Base-by-base conservation (phyloP, 163 green algal species). In the Scenedesmus sp. region DNA sequence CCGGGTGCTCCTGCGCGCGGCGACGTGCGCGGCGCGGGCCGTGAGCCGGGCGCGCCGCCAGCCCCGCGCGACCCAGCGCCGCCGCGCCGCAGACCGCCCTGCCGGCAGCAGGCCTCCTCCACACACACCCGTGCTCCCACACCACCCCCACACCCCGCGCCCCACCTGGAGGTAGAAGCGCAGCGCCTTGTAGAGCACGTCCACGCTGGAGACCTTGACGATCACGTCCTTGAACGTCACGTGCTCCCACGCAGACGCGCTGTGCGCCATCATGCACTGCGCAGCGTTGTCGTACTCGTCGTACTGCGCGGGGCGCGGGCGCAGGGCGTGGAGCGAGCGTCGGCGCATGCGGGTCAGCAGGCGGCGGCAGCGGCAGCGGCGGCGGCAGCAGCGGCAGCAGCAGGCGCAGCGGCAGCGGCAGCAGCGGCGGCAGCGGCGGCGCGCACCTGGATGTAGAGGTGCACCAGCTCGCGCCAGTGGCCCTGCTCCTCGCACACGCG, bases 251-350 rank as follows among this genome's bases (percentile, higher is more conserved):
- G 96, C 96, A 18, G 93, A 85, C 15, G 92, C 86, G 42, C 91
- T 94, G 89, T 99, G 96, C 56, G 84, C 86, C 83, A 99, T 98
- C 94, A 99, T 98, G 47, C 94, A 92, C 29, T 81, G 56, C 22
- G 93, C 88, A 0, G 96, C 96, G 84, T 99, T 99, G 92, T 99
- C 96, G 78, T 97, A 98, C 91, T 99, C 96, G 77, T 99, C 96
- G 79, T 99, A 99, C 70, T 90, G 82, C 42, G 26, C 7, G 5
- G n/a, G 39, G 24, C 11, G 13, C 22, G 2, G 39, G 34, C 17
- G 47, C 58, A 60, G 51, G 51, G 6, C 29, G 24, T 6, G 24
- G 6, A 33, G 7, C 9, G 22, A 65, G 28, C 20, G 20, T 10
- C 7, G 39, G 7, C 53, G 29, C 24, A 45, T 4, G 29, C 29